Conservation (phyloP, 1,284 basidiomycete species). For the Hypsizygus ulmarius region DNA sequence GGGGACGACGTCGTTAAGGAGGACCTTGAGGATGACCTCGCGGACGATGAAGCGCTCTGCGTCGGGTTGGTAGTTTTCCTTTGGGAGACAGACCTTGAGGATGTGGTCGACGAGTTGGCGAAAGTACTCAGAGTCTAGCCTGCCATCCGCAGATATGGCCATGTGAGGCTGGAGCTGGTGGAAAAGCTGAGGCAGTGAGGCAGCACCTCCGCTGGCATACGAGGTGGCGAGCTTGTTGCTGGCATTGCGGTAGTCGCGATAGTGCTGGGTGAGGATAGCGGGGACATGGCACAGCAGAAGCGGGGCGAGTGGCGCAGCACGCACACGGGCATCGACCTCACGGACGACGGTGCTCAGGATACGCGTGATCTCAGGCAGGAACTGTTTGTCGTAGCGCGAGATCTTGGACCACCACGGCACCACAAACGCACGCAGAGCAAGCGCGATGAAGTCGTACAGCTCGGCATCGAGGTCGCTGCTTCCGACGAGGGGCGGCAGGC, state of each 20-base stretch:
- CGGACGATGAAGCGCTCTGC: slow-evolving; percentile 72
- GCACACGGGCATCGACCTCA: slow-evolving; percentile 56
- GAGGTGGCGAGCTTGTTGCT: slow-evolving; percentile 58
- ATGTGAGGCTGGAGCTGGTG: slow-evolving; percentile 78
- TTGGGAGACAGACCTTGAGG: slow-evolving; percentile 63
- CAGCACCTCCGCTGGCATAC: slow-evolving; percentile 63
- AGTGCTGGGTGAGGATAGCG: slow-evolving; percentile 66
- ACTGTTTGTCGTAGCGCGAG: slow-evolving; percentile 77
- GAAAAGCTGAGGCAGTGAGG: slow-evolving; percentile 63
- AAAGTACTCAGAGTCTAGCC: slow-evolving; percentile 71
- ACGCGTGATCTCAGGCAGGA: slow-evolving; percentile 67
- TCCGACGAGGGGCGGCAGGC: slow-evolving; percentile 55
- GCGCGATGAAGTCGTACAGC: slow-evolving; percentile 74
- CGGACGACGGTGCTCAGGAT: slow-evolving; percentile 60
- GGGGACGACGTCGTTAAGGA: slow-evolving; percentile 64
- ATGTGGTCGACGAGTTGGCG: slow-evolving; percentile 73
- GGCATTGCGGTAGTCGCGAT: slow-evolving; percentile 69
- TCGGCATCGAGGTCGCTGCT: slow-evolving; percentile 61
- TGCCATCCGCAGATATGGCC: slow-evolving; percentile 62
- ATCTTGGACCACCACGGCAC: slow-evolving; percentile 82
- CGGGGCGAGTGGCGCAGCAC: slow-evolving; percentile 51
- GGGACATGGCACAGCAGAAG: slow-evolving; percentile 64
- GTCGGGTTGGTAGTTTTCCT: slow-evolving; percentile 67
- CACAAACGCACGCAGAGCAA: slow-evolving; percentile 72
- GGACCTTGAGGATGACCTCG: slow-evolving; percentile 72